phyloP scores from a whole-genome alignment of 495 filamentous ascomycete species.

The Stereocaulon alpinum region DNA sequence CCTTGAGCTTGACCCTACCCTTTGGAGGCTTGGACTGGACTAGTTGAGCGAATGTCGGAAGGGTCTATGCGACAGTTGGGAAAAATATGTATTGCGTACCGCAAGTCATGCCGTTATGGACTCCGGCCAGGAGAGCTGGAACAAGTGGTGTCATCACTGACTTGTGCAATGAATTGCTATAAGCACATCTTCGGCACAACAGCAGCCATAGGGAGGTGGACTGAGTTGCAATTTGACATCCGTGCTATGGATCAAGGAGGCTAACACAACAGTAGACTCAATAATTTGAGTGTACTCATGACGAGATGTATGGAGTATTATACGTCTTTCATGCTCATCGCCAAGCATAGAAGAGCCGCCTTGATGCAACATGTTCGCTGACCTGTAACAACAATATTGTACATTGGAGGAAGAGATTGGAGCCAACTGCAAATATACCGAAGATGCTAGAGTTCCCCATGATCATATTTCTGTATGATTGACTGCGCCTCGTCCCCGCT shows the following conservation, averaged over 20 bases:
- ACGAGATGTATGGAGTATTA: background rate
- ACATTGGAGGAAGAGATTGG: too few relatives aligned
- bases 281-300: too few relatives aligned
- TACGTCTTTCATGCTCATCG: background rate
- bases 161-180: conserved; percentile 33
- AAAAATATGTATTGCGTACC: background rate
- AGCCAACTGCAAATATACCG: background rate
- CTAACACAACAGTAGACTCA: background rate
- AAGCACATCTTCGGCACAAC: conserved; percentile 89
- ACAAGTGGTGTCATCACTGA: conserved; percentile 6
- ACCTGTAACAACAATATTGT: background rate
- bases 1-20: too few relatives aligned
- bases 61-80: too few relatives aligned
- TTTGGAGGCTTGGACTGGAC: too few relatives aligned
- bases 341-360: background rate
- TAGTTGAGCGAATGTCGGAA: too few relatives aligned
- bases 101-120: background rate
- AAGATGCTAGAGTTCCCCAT: conserved; percentile 30
- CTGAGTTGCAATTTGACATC: conserved; percentile 99
- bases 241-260: conserved; percentile 52
- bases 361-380: background rate
- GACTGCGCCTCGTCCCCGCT: conserved; percentile 16
- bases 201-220: conserved; percentile 56
- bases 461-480: conserved; percentile 23
- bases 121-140: background rate